Evolutionary conservation across 805 yeast species (phyloP), one percentile per base, ranked within the genome.

Genomic region (Middelhovenomyces tepae): DNA sequence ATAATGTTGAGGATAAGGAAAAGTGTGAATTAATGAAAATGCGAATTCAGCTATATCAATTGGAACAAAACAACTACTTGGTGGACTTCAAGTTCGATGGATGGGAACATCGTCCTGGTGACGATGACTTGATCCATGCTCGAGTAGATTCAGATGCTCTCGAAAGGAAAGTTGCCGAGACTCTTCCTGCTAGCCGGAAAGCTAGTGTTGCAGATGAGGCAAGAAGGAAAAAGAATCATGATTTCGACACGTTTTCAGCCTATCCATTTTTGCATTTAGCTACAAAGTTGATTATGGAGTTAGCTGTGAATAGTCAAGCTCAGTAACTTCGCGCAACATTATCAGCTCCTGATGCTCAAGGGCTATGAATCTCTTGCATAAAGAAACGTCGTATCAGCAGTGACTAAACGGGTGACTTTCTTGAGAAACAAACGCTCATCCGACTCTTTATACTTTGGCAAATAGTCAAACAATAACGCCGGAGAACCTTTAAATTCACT

Each of bases 71-170:
- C 57, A 89, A 89, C 54, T 91, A 91, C 52, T 65, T 91, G 32
- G 97, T 91, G 7, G 98, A 91, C 57, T 91, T 91, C 66, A 91
- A 91, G 59, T 91, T 89, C 54, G 97, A 89, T 55, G 97, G 97
- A 1, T 89, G 96, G 94, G 96, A 87, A 52, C 46, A 27, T 22
- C 38, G 28, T 34, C 30, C 40, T 32, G 37, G 40, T 10, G 89
- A 80, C 44, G n/a, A n/a, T n/a, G n/a, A n/a, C n/a, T n/a, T n/a
- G n/a, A n/a, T n/a, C n/a, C n/a, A n/a, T n/a, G n/a, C n/a, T n/a
- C n/a, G n/a, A n/a, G n/a, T n/a, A n/a, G n/a, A n/a, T n/a, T n/a
- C n/a, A n/a, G n/a, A n/a, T n/a, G n/a, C n/a, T n/a, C n/a, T n/a
- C n/a, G n/a, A n/a, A n/a, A n/a, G n/a, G n/a, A n/a, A n/a, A n/a